Base-by-base conservation (phyloP, 2,329 filamentous ascomycete species). In the Clonostachys sp. region DNA sequence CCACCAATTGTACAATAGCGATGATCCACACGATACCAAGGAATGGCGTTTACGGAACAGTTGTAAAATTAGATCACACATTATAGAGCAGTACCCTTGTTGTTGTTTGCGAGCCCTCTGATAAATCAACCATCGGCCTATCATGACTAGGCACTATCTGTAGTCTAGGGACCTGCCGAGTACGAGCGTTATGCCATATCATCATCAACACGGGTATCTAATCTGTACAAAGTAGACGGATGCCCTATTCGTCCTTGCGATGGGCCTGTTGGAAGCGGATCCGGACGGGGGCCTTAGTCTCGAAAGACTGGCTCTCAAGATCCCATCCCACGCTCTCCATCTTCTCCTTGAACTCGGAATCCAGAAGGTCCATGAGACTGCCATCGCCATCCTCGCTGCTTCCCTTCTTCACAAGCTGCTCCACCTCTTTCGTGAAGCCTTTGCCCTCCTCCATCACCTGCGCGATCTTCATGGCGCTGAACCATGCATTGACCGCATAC, bases 401-500 rank as follows among this genome's bases (percentile, higher is more conserved):
- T 12, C 36, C 5, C 5, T 39, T 39, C 4, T n/a, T n/a, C 10
- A 39, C 36, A 30, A 30, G 24, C 9, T 30, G 24, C 24, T 30
- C 24, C 9, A 30, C 24, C 24, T 30, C 24, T 9, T 30, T 30
- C 24, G 24, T 30, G 36, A n/a, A 18, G 12, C 36, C 36, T 8
- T n/a, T n/a, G 36, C 36, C 17, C 14, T 39, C 36, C 14, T n/a
- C 14, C 36, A 39, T n/a, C 12, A 39, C 36, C 36, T n/a, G 17
- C 14, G 14, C 36, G 14, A 63, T 59, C 41, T 68, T 61, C 58
- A 70, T 57, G 16, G 65, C 64, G 48, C 54, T 55, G 35, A 66
- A 66, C 68, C 68, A 72, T 1, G 65, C 64, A 16, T 55, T 51
- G 3, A 70, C 55, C 12, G 59, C 60, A 34, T 70, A 59, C 3